phyloP scores from a whole-genome alignment of 1,139 yeast species.

The Debaryomyces nepalensis region DNA sequence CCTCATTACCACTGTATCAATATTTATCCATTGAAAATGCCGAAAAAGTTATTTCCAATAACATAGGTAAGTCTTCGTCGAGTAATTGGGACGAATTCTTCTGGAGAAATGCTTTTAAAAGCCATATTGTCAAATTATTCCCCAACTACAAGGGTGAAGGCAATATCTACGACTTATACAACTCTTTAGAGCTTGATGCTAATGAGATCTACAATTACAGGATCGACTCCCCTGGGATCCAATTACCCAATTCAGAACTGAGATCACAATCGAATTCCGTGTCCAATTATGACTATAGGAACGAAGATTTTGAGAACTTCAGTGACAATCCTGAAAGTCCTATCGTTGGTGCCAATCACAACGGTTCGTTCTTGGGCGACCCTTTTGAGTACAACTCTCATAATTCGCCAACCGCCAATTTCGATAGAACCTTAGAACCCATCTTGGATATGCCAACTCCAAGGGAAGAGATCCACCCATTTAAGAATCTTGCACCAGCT shows the following conservation, averaged over 20 bases:
- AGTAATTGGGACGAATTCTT: conserved; percentile 45
- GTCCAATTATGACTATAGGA: conserved; percentile 12
- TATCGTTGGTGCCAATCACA: conserved; percentile 5
- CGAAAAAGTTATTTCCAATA: conserved; percentile 34
- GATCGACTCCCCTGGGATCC: conserved; percentile 23
- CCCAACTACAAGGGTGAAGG: conserved; percentile 36
- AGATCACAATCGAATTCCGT: conserved; percentile 7
- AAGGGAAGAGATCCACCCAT: conserved; percentile 25
- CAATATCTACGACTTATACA: conserved; percentile 37
- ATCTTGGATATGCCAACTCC: conserved; percentile 32
- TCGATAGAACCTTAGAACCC: conserved; percentile 22
- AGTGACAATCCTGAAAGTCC: conserved; percentile 20
- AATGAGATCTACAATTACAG: conserved; percentile 18
- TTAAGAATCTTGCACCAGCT: conserved; percentile 6
- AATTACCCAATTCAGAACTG: conserved; percentile 15
- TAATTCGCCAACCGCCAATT: conserved; percentile 5
- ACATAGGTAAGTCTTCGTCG: conserved; percentile 32
- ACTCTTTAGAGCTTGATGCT: conserved; percentile 30
- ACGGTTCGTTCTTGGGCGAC: conserved; percentile 14
- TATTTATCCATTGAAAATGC: conserved; percentile 51
- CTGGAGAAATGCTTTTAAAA: conserved; percentile 48
- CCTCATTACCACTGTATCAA: conserved; percentile 59
- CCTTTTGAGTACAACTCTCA: conserved; percentile 15
- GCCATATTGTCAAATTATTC: conserved; percentile 19
- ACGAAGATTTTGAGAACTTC: conserved; percentile 19